Evolutionary conservation across 2,329 filamentous ascomycete genomes (phyloP).

Genomic region (Fusarium temperatum): DNA sequence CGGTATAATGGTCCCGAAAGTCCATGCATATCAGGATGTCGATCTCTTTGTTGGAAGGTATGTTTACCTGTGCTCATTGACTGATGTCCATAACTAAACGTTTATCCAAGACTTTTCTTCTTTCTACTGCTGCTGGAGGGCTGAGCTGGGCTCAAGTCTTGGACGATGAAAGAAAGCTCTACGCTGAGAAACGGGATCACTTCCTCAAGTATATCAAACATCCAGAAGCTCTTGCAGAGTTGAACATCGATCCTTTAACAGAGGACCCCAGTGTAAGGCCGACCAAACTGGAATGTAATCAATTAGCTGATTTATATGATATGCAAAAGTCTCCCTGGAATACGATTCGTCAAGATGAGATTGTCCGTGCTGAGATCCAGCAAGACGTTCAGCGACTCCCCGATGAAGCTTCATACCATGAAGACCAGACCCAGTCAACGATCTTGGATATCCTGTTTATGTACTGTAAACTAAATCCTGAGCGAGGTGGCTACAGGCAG

Average conservation of each 20-base stretch:
- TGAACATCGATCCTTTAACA: slow-evolving; percentile 82
- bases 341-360: slow-evolving; percentile 84
- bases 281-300: background rate
- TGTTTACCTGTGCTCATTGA: background rate
- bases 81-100: slow-evolving; percentile 10
- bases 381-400: slow-evolving; percentile 96
- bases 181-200: slow-evolving; percentile 75
- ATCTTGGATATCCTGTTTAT: slow-evolving; percentile 92
- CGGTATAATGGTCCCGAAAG: slow-evolving; percentile 66
- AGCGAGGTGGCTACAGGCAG: slow-evolving; percentile 90
- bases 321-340: slow-evolving; percentile 86
- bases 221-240: slow-evolving; percentile 77
- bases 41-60: slow-evolving; percentile 94
- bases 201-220: slow-evolving; percentile 85
- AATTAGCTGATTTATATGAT: slow-evolving; percentile 9
- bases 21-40: slow-evolving; percentile 76
- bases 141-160: slow-evolving; percentile 75
- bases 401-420: slow-evolving; percentile 89
- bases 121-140: slow-evolving; percentile 74
- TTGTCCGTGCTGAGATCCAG: slow-evolving; percentile 84
- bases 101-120: slow-evolving; percentile 73
- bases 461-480: slow-evolving; percentile 91
- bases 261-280: slow-evolving; percentile 72
- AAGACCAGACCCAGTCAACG: slow-evolving; percentile 78
- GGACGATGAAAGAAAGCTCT: slow-evolving; percentile 75